Percentiles rank a stretch among this genome's conserved stretches.
phyloP scores from a whole-genome alignment of 805 yeast genomes.

The Kluyveromyces nonfermentans region DNA sequence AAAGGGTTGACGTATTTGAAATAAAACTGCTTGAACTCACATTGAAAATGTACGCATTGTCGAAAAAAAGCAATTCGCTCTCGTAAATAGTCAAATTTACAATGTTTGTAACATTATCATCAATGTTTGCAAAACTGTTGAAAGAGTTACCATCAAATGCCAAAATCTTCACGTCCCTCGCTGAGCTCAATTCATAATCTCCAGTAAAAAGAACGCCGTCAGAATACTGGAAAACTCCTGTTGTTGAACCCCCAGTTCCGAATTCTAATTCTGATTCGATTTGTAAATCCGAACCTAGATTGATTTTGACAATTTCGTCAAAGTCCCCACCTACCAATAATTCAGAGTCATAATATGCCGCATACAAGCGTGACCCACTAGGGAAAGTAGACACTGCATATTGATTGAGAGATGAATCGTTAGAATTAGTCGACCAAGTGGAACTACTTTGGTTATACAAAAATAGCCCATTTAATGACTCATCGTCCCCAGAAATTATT shows the following conservation, averaged over 20 bases:
- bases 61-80: constrained; percentile 17
- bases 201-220: constrained; percentile 32
- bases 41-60: constrained; percentile 25
- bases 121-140: constrained; percentile 7
- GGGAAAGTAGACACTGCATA: constrained; percentile 30
- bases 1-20: constrained; percentile 18
- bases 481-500: constrained; percentile 25
- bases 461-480: constrained; percentile 62
- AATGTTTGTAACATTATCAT: constrained; percentile 5
- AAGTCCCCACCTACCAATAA: constrained; percentile 42
- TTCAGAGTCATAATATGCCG: constrained; percentile 28
- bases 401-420: constrained; percentile 39
- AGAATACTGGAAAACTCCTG: constrained; percentile 11
- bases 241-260: constrained; percentile 13
- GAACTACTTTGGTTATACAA: constrained; percentile 73
- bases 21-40: constrained; percentile 13
- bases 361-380: constrained; percentile 13
- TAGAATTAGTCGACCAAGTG: constrained; percentile 32
- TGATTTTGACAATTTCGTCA: constrained; percentile 32
- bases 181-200: constrained; percentile 8
- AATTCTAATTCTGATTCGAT: constrained; percentile 8
- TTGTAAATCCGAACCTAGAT: constrained; percentile 18
- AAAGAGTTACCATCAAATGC: constrained; percentile 18
- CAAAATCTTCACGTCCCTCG: constrained; percentile 4
- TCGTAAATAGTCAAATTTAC: constrained; percentile 16